Evolutionary conservation across 2,329 filamentous ascomycete species (phyloP), one percentile per base, ranked within the genome.

Genomic region (Pseudocercospora crystallina): DNA sequence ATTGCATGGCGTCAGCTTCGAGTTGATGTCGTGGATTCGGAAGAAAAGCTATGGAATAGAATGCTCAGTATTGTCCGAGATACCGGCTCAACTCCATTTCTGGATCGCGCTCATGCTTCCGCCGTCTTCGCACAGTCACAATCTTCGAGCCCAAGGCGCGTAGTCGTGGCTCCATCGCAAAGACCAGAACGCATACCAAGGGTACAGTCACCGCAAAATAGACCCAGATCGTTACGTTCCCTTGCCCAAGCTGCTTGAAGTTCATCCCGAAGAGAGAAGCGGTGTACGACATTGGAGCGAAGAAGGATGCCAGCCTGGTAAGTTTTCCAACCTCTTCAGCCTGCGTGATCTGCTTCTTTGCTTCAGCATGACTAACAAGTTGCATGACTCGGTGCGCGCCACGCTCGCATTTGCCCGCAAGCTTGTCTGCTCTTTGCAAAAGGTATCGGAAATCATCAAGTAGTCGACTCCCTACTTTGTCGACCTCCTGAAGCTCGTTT

Each of bases 261-360:
- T 50, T 45, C 47, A 50, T 50, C 8, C 47, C 47, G 10, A 50
- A 40, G 14, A 50, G 33, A 4, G 47, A 29, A 11, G 41, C 34
- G 3, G 13, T 35, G 12, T 40, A 41, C 11, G 13, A 15, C 47
- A 45, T 4, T 44, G 47, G 47, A 8, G 45, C 17, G 10, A 50
- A 50, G 9, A 50, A 14, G 26, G 17, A 45, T 12, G 37, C 47
- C 1, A 50, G 35, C n/a, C 42, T 9, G 8, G 47, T 50, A 26
- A 50, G 35, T n/a, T 29, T n/a, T 15, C 31, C 41, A 2, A 45
- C 33, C 5, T 30, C 30, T 12, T 38, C 11, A 3, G 39, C 39
- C 30, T 49, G 29, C 35, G 35, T n/a, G 11, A 37, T 8, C 35
- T 37, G 35, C 13, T 37, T 37, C 35, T 37, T 37, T 13, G 35